phyloP scores from a whole-genome alignment of 1,284 basidiomycete genomes.

The Boletus sp. region DNA sequence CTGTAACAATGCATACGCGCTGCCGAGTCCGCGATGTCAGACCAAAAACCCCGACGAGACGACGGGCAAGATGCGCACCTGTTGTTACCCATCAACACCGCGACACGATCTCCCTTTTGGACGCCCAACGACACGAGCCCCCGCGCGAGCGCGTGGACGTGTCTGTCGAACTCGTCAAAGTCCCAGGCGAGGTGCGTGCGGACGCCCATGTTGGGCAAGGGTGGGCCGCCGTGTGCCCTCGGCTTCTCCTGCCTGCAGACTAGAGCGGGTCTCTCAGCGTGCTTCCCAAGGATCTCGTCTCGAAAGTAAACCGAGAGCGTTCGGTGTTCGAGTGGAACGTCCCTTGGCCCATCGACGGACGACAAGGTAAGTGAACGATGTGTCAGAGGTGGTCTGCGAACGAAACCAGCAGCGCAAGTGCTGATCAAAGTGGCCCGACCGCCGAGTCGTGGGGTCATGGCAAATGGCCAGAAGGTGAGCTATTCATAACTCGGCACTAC shows the following conservation, averaged over 20 bases:
- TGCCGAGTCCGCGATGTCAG: slow-evolving; percentile 26
- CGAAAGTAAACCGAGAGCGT: slow-evolving; percentile 67
- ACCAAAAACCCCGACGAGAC: neutral
- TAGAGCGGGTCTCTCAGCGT: slow-evolving; percentile 57
- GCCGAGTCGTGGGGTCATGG: slow-evolving; percentile 11
- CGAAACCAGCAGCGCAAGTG: neutral
- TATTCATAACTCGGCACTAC: neutral
- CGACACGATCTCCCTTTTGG: slow-evolving; percentile 73
- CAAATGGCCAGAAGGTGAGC: neutral
- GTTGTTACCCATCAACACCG: slow-evolving; percentile 79
- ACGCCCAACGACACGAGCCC: slow-evolving; percentile 72
- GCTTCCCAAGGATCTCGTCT: slow-evolving; percentile 48
- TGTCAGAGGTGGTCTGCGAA: slow-evolving; percentile 1
- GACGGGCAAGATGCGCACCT: slow-evolving; percentile 45
- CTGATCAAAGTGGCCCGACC: neutral
- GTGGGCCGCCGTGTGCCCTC: slow-evolving; percentile 56
- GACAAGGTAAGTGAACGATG: slow-evolving; percentile 39
- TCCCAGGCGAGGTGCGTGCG: slow-evolving; percentile 66
- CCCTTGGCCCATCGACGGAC: slow-evolving; percentile 52
- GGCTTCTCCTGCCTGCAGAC: slow-evolving; percentile 60
- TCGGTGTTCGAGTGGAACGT: slow-evolving; percentile 55
- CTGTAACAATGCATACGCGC: slow-evolving; percentile 75
- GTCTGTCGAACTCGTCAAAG: slow-evolving; percentile 65
- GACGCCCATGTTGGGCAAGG: slow-evolving; percentile 44
- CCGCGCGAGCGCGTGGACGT: slow-evolving; percentile 64